Conservation (phyloP, 2,329 filamentous ascomycete species). For the Simplicillium aogashimaense region DNA sequence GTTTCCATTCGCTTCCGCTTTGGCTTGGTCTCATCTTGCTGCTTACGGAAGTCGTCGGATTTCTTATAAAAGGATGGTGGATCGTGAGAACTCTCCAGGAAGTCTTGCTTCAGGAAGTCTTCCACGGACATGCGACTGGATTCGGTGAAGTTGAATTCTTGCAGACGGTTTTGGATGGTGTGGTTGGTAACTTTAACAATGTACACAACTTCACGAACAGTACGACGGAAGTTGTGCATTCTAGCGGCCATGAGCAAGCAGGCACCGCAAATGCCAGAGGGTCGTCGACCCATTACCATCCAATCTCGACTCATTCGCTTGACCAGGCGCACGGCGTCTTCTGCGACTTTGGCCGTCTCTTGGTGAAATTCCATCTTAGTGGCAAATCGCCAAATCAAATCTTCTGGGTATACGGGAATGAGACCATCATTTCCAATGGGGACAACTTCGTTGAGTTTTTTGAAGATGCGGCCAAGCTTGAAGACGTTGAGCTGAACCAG, state of each 20-base stretch:
- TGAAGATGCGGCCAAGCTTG: conserved; percentile 82
- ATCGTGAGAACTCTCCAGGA: conserved; percentile 64
- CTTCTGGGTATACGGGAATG: conserved; percentile 71
- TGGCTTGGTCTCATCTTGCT: conserved; percentile 37
- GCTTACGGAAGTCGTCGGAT: conserved; percentile 47
- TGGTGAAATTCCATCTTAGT: conserved; percentile 84
- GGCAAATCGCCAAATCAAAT: conserved; percentile 85
- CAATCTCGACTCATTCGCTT: conserved; percentile 93
- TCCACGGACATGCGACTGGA: conserved; percentile 79
- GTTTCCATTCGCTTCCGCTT: conserved; percentile 25
- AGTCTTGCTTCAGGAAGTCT: conserved; percentile 66
- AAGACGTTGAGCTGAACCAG: conserved; percentile 79
- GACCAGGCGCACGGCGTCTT: conserved; percentile 79
- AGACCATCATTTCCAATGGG: conserved; percentile 57
- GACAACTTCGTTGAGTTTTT: conserved; percentile 64
- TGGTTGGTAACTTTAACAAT: conserved; percentile 93
- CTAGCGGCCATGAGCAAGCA: conserved; percentile 90
- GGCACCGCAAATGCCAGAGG: conserved; percentile 88
- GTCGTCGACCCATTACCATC: conserved; percentile 91
- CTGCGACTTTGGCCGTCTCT: conserved; percentile 72
- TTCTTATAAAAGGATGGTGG: conserved; percentile 74
- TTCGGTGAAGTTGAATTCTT: conserved; percentile 83
- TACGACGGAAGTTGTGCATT: conserved; percentile 96
- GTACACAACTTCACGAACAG: conserved; percentile 91
- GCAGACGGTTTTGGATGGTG: conserved; percentile 82